Base-by-base conservation (phyloP, 768 basidiomycete species). In the Podaxis sp. region DNA sequence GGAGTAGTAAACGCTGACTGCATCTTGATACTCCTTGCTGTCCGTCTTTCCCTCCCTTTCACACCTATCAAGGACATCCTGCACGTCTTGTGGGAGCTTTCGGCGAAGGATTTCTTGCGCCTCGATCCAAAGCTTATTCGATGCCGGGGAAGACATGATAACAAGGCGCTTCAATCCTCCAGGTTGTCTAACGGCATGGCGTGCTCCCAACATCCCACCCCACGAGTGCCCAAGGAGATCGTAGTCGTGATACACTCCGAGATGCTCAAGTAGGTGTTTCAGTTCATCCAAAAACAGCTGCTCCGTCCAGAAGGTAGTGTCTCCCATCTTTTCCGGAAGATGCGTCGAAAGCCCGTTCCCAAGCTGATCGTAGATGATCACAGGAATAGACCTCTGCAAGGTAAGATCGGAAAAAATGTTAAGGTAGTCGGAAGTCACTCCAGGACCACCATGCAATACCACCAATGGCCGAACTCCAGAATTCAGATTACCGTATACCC, bases 361-460 rank as follows among this genome's bases (percentile, higher is more conserved):
- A 50, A 87, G 61, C 66, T 86, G 85, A 67, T 85, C 83, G 70
- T 86, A 86, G 51, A 85, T 66, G 43, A 87, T 66, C 66, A 86
- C 74, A 11, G 84, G 83, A 51, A 80, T 82, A 33, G 65, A 52
- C 58, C 73, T 66, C 9, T 69, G 65, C 4, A 63, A 60, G 25
- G 76, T 73, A 51, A 84, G 73, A 50, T 80, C 77, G 41, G 74
- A 68, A 64, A 80, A 65, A 40, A 74, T 63, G 40, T 75, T 70
- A 17, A 83, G 69, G 67, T 81, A 80, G 46, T 75, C 69, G 60
- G 79, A 78, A n/a, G 74, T 67, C 3, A 73, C 65, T 2, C 85
- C 84, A 12, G 84, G 84, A 7, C 85, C 85, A 8, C 83, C 85
- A 63, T 86, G 85, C 4, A 86, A 72, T 2, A 75, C 70, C 59